phyloP scores from a whole-genome alignment of 2,329 filamentous ascomycete genomes.

The Neofusicoccum umdonicola region DNA sequence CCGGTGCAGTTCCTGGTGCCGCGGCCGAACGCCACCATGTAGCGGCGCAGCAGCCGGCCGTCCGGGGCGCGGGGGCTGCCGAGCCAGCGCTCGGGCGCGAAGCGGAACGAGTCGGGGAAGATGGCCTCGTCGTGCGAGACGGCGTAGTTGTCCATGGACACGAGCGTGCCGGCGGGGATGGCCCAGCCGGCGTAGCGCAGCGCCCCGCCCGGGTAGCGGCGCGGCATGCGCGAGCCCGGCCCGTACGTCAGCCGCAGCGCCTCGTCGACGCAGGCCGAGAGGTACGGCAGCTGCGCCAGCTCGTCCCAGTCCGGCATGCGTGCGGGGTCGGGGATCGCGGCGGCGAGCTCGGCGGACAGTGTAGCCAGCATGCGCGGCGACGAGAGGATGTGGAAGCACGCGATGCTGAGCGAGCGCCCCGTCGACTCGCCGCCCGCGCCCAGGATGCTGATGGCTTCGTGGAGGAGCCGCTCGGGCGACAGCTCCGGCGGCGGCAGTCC shows the following conservation, averaged over 20 bases:
- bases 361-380: conserved; percentile 23
- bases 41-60: conserved; percentile 16
- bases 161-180: conserved; percentile 17
- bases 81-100: conserved; percentile 29
- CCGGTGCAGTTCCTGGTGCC: conserved; percentile 20
- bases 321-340: conserved; percentile 24
- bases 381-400: conserved; percentile 28
- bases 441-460: conserved; percentile 12
- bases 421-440: conserved; percentile 36
- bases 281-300: conserved; percentile 16
- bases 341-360: conserved; percentile 27
- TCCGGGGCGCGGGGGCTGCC: conserved; percentile 21
- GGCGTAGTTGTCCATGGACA: conserved; percentile 15
- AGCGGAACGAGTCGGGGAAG: conserved; percentile 28
- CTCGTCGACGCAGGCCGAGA: conserved; percentile 24
- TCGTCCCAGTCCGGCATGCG: neutral
- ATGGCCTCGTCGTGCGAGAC: conserved; percentile 22
- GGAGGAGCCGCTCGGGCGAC: conserved; percentile 22
- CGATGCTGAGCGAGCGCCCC: conserved; percentile 21
- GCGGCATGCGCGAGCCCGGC: conserved; percentile 33
- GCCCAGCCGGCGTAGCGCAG: conserved; percentile 18
- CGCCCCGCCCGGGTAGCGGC: neutral
- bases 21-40: conserved; percentile 19
- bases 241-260: conserved; percentile 34
- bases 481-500: conserved; percentile 23